These are phyloP conservation scores for Diddensiella caesifluorescens DNA, from an alignment of 805 yeast species.

Conservation along the genomic window DNA sequence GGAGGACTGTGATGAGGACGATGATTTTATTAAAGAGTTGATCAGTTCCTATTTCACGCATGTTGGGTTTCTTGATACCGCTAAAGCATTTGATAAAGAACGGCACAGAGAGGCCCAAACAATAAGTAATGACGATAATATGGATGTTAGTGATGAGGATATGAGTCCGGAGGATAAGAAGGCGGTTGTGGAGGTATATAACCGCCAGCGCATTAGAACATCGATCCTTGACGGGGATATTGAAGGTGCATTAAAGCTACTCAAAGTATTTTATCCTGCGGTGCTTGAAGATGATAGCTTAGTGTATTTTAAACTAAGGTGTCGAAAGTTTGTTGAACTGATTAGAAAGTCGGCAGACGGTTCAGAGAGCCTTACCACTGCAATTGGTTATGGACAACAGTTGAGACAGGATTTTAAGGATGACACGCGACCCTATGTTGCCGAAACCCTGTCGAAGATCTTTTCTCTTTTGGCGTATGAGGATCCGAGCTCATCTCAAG, in stretches of 20 bases:
- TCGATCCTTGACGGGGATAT: constrained; percentile 43
- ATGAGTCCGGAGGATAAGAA: constrained; percentile 26
- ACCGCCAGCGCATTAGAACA: constrained; percentile 44
- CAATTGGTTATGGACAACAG: constrained; percentile 38
- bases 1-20: constrained; percentile 11
- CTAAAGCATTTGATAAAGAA: constrained; percentile 48
- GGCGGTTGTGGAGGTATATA: constrained; percentile 33
- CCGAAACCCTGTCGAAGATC: constrained; percentile 40
- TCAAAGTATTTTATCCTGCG: constrained; percentile 37
- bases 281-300: constrained; percentile 33
- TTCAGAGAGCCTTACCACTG: constrained; percentile 28
- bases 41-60: constrained; percentile 50
- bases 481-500: constrained; percentile 38
- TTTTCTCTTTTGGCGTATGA: constrained; percentile 50
- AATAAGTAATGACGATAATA: constrained; percentile 14
- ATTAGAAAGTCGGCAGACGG: constrained; percentile 25
- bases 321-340: constrained; percentile 41
- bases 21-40: constrained; percentile 32
- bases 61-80: constrained; percentile 52
- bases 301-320: constrained; percentile 39
- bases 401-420: constrained; percentile 33
- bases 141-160: constrained; percentile 15
- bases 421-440: constrained; percentile 31
- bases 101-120: constrained; percentile 29
- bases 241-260: constrained; percentile 38